These are phyloP conservation scores for Tetrahymena borealis DNA, from an alignment of 73 alveolate genomes.

Conservation along the genomic window DNA sequence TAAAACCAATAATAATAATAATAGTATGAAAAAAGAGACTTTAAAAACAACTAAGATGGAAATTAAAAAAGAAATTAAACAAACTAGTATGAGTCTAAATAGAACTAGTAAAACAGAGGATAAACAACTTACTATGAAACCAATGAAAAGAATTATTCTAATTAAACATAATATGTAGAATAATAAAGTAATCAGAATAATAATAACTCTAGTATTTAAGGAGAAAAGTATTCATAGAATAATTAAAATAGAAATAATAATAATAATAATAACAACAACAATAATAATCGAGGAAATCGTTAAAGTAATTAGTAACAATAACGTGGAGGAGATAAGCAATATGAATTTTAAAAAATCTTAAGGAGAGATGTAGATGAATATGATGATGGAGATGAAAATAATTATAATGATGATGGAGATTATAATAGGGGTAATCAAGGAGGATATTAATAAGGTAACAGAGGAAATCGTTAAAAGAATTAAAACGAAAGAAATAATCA, in stretches of 20 bases:
- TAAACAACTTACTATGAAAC: neutral
- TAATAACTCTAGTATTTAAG: too few species aligned
- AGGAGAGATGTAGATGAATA: neutral
- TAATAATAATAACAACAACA: neutral
- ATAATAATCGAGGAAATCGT: neutral
- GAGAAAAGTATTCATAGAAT: too few species aligned
- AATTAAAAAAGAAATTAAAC: neutral
- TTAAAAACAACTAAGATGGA: neutral
- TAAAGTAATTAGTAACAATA: neutral
- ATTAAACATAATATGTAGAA: too few species aligned
- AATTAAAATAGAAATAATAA: neutral
- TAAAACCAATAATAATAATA: neutral
- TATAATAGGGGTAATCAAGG: neutral
- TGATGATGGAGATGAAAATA: neutral
- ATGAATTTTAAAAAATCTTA: neutral
- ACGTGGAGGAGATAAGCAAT: neutral
- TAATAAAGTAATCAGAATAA: too few species aligned
- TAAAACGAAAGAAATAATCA: neutral
- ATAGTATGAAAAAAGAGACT: neutral
- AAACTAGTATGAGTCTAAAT: neutral
- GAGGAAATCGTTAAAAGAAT: neutral
- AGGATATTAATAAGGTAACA: neutral
- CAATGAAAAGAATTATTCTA: neutral
- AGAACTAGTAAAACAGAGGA: neutral
- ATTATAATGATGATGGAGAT: neutral